Evolutionary conservation across 352 stramenopile genomes (phyloP).

Genomic region (Phytophthora nicotianae): DNA sequence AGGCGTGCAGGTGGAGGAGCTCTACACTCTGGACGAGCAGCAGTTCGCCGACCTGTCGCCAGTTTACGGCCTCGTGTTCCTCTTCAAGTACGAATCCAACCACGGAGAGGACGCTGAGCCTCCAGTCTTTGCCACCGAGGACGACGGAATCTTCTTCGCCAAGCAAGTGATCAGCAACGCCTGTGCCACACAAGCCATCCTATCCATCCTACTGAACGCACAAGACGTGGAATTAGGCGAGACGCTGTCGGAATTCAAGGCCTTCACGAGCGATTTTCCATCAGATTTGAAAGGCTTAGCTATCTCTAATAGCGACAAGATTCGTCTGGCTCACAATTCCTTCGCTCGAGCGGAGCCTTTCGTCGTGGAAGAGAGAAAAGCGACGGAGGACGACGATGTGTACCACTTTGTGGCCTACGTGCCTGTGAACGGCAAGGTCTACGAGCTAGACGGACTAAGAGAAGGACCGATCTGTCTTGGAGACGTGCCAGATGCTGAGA

Average conservation of each 20-base stretch:
- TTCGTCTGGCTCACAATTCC: constrained; percentile 85
- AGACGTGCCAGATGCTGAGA: constrained; percentile 34
- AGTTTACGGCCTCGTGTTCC: constrained; percentile 95
- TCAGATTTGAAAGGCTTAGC: constrained; percentile 83
- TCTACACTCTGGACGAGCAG: constrained; percentile 93
- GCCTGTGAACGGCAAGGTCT: constrained; percentile 88
- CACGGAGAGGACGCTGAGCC: constrained; percentile 44
- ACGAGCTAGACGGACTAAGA: constrained; percentile 96
- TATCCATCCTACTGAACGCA: constrained; percentile 96
- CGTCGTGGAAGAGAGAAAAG: constrained; percentile 74
- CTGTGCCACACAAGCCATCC: constrained; percentile 96
- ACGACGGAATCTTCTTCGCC: constrained; percentile 94
- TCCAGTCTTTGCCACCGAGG: constrained; percentile 34
- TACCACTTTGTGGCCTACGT: constrained; percentile 99
- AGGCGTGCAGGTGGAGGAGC: constrained; percentile 93
- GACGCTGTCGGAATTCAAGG: constrained; percentile 77
- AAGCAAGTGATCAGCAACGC: constrained; percentile 96
- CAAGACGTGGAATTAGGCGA: constrained; percentile 66
- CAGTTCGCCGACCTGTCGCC: constrained; percentile 71
- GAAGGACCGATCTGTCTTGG: constrained; percentile 91
- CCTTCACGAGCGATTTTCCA: constrained; percentile 80
- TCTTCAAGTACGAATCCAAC: constrained; percentile 93
- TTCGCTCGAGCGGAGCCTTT: constrained; percentile 85
- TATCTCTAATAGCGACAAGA: constrained; percentile 89
- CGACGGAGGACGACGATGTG: constrained; percentile 91